phyloP scores from a whole-genome alignment of 441 rosid species.

The Euphorbia celastroides region DNA sequence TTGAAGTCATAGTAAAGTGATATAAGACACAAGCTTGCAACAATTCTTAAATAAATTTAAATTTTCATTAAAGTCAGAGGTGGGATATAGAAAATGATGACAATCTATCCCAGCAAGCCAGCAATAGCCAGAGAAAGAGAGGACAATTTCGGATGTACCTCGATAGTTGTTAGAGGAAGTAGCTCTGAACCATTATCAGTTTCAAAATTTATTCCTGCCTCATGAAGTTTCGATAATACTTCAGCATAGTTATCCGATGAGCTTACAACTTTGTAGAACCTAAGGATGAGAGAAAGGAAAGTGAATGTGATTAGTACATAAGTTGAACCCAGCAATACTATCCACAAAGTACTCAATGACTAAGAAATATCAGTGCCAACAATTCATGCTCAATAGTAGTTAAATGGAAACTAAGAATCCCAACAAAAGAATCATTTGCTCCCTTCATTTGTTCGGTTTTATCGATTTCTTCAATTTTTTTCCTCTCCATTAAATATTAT shows the following conservation, averaged over 20 bases:
- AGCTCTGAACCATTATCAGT: slow-evolving; percentile 93
- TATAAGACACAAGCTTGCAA: not conserved
- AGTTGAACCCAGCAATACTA: not conserved
- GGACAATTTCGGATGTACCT: slow-evolving; percentile 39
- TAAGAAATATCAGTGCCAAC: not conserved
- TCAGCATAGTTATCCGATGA: slow-evolving; percentile 61
- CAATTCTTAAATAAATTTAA: not conserved
- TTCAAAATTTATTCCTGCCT: slow-evolving; percentile 70
- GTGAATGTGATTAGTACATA: slow-evolving; percentile 6
- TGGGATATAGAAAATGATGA: not conserved
- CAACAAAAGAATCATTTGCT: not conserved
- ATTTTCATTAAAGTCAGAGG: not conserved
- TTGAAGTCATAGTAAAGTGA: not conserved
- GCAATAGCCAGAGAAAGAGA: not conserved
- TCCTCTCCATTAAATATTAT: not conserved
- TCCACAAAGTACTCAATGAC: not conserved
- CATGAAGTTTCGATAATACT: slow-evolving; percentile 57
- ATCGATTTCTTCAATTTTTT: not conserved
- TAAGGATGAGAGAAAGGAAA: slow-evolving; percentile 21
- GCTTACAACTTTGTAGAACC: slow-evolving; percentile 76
- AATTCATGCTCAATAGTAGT: not conserved
- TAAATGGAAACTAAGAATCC: not conserved
- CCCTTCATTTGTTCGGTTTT: slow-evolving; percentile 4
- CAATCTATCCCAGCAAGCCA: not conserved
- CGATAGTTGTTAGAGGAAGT: slow-evolving; percentile 60